Base-by-base conservation (phyloP, 352 stramenopile species). In the Phytophthora pinifolia region DNA sequence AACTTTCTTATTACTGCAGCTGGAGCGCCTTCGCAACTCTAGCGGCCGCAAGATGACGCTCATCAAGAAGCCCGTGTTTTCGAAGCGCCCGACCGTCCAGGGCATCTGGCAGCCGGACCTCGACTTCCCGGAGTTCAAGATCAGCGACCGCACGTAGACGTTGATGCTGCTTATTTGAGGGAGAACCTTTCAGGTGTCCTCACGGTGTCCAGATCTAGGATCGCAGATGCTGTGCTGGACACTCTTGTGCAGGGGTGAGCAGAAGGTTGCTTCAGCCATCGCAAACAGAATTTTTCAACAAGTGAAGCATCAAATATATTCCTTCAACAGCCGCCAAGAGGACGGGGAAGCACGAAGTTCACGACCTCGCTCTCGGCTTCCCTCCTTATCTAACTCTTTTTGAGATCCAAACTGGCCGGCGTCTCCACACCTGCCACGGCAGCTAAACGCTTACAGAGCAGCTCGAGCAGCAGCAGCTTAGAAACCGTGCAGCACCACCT, bases 401-500 rank as follows among this genome's bases (percentile, higher is more conserved):
- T 47, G 15, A 34, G 38, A 41, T 32, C 54, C 29, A 59, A 42
- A 54, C 30, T 30, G 12, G 37, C 22, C 41, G 30, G 31, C 52
- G 17, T 29, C 10, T 34, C 61, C 38, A 39, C 38, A 42, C 44
- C 38, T 27, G 46, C 38, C 29, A 34, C 47, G 12, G 41, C 46
- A 53, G 44, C 58, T 66, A 46, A 55, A 47, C 30, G 13, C 22
- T 38, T 30, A 10, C 32, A 39, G 18, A 59, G 29, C 34, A 44
- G 30, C 17, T 43, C 34, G 30, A 9, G 12, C 9, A 13, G 12
- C 30, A 46, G 27, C 33, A 31, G 46, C 74, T 96, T 98, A 98
- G 78, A 98, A 98, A 97, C 96, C 95, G 78, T 99, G 96, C 49
- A 99, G 72, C 55, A 99, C 94, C 72, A 99, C 88, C 62, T 96